A percentile compares a stretch with the other conserved stretches of the same genome.
phyloP scores from a whole-genome alignment of 179 eudicot species.

The Vitellaria paradoxa region DNA sequence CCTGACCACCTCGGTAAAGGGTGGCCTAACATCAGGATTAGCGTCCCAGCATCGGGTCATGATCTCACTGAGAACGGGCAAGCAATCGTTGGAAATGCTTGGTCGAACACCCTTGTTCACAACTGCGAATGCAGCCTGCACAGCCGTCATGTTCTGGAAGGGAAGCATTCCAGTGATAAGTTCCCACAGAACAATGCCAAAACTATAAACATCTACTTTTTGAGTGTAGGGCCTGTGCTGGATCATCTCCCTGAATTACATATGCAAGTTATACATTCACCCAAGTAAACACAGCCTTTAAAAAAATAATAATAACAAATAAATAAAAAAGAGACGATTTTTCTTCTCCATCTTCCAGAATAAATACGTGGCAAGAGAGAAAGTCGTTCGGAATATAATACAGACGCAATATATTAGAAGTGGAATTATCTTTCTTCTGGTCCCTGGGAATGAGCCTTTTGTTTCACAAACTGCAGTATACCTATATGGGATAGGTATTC shows the following conservation, averaged over 20 bases:
- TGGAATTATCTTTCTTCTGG: not conserved
- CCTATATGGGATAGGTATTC: not conserved
- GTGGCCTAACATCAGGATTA: conserved; percentile 68
- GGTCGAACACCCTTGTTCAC: conserved; percentile 84
- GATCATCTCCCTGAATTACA: conserved; percentile 70
- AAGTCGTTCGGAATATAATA: not conserved
- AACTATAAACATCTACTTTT: conserved; percentile 83
- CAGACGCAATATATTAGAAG: not conserved
- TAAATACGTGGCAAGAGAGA: not conserved
- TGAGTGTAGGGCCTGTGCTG: conserved; percentile 88
- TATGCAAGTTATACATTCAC: too few relatives aligned
- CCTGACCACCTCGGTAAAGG: conserved; percentile 60
- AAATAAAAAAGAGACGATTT: not conserved
- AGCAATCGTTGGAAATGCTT: conserved; percentile 52
- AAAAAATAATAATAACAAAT: too few relatives aligned
- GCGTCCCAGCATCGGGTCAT: conserved; percentile 86
- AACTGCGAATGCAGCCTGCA: conserved; percentile 87
- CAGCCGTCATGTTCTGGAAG: conserved; percentile 77
- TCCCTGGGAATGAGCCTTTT: not conserved
- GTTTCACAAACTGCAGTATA: not conserved
- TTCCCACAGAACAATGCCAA: conserved; percentile 87
- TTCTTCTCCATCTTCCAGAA: not conserved
- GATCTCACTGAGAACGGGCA: conserved; percentile 64
- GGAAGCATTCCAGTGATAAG: conserved; percentile 78
- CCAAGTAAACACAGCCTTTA: too few relatives aligned